Base-by-base conservation (phyloP, 306 rosid genomes). In the Echinosophora koreensis region DNA sequence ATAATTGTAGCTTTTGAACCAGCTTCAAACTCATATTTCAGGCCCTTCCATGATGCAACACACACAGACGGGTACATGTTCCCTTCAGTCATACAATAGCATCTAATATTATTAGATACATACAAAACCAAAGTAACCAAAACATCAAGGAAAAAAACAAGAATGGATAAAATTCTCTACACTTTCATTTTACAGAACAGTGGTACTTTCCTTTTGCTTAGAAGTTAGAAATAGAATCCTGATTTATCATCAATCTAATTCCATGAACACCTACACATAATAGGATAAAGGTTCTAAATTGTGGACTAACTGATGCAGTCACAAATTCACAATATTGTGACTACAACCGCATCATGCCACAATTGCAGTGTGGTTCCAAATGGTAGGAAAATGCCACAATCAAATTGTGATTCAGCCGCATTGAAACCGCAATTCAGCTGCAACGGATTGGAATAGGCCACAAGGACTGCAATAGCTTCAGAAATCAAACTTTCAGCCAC, bases 1-100 rank as follows among this genome's bases (percentile, higher is more conserved):
- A 77, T 73, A 41, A 93, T 50, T 65, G 86, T 59, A 4, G 93
- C 97, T 83, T 71, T 88, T 18, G 74, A 79, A 69, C 97, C 98
- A 13, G 93, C 97, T 76, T 85, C 93, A 55, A 68, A 93, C 67
- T 91, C 95, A 67, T 83, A 79, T 32, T 64, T 61, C 30, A 85
- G 66, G 18, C 88, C 89, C 66, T 82, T 87, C 98, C 98, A 93
- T n/a, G 91, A 80, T 81, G 91, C 97, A 75, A 88, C 84, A 63
- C 93, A 85, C 52, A 74, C 88, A 76, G 93, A 89, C 0, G 93
- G 97, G 71, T 91, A 83, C 56, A 93, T 79, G 74, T 49, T 78
- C 34, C 95, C 98, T 93, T 83, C 80, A 79, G 8, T 52, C 28
- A 69, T 15, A 76, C 16, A 69, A 76, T 7, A 77, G 10, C 50